A percentile compares a stretch with the other conserved stretches of the same genome.
Conservation (phyloP, 306 rosid genomes). For the Vigna unguiculata region DNA sequence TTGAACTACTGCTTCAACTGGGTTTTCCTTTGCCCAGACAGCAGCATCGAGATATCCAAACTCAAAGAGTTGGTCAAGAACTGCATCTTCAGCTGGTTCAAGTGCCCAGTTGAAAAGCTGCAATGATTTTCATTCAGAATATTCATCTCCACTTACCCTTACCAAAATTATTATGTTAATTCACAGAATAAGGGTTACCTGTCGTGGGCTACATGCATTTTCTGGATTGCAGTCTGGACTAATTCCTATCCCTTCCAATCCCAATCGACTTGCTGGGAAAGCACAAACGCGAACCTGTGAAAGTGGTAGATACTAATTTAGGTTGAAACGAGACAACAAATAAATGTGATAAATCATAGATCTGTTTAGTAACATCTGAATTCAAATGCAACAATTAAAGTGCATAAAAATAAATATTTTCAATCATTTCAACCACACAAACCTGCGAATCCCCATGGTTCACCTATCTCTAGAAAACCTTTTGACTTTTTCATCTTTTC, state of each 20-base stretch:
- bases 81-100: constrained; percentile 83
- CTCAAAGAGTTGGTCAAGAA: constrained; percentile 82
- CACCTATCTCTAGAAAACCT: background rate
- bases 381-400: constrained; percentile 7
- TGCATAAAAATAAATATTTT: background rate
- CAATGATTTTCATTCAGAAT: constrained; percentile 38
- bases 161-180: constrained; percentile 19
- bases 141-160: background rate
- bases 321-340: constrained; percentile 13
- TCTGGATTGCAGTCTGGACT: constrained; percentile 64
- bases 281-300: constrained; percentile 86
- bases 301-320: constrained; percentile 2
- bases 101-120: constrained; percentile 66
- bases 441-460: background rate
- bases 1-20: constrained; percentile 64
- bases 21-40: constrained; percentile 85
- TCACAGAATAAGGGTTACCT: constrained; percentile 51
- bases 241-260: constrained; percentile 66
- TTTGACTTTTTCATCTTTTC: constrained; percentile 10
- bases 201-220: constrained; percentile 48
- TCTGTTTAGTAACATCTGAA: constrained; percentile 19
- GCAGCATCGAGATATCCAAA: constrained; percentile 87
- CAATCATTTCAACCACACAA: background rate
- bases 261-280: constrained; percentile 79
- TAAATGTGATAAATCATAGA: constrained; percentile 16